Base-by-base conservation (phyloP, 1,284 basidiomycete genomes). In the Cryptococcus wingfieldii region DNA sequence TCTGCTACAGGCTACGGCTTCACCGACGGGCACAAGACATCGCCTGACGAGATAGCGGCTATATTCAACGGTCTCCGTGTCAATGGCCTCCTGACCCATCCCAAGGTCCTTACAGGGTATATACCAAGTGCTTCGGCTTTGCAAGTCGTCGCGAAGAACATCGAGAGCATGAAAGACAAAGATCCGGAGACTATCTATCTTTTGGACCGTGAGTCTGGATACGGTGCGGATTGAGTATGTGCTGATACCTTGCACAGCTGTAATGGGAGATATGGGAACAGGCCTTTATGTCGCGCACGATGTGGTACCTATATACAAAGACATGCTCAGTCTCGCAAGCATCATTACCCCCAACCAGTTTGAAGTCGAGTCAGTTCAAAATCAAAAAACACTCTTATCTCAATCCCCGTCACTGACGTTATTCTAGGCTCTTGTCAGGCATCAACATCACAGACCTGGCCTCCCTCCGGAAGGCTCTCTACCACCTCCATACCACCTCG, bases 321-420 rank as follows among this genome's bases (percentile, higher is more conserved):
- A 72, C 18, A 83, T 98, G 77, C 80, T 99, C 2, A 80, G 83
- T 16, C 78, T 87, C 23, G 86, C 94, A 1, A 90, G 89, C 0
- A 87, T 98, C 55, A 95, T 97, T 62, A 94, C 95, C 0, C 95
- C 95, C 0, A 99, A 99, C 72, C 96, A 94, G 83, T 99, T 95
- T 64, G 96, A 99, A 79, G 89, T 89, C 54, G 93, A 98, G 90
- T 94, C 71, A 74, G 87, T 80, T 6, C 14, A 9, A 25, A 2
- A 19, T 46, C 12, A 34, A 2, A 23, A 23, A 23, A 23, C 23
- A 23, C 23, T 47, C 8, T 18, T 3, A 25, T 42, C 38, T 45
- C 47, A n/a, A 18, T 31, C 23, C 50, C 18, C 9, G 10, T 18
- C 18, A 27, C 28, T 27, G 16, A 5, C 19, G 1, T 10, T 34